Base-by-base conservation (phyloP, 148 eudicot species). In the Rhododendron griersonianum region DNA sequence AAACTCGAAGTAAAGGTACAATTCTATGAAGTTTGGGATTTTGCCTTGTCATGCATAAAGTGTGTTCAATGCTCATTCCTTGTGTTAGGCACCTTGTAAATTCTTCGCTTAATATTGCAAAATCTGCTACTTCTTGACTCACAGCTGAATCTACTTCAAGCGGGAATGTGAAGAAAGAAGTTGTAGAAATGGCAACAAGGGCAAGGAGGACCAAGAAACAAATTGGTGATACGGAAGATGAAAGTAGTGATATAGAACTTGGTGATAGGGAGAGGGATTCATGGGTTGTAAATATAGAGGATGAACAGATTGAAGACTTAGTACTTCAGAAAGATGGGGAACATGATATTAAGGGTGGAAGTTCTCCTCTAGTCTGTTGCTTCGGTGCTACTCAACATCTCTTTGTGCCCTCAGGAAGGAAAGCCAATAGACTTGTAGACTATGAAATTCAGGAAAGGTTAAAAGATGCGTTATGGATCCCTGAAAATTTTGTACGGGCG, bases 341-440 rank as follows among this genome's bases (percentile, higher is more conserved):
- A 83, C 94, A 95, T 28, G 98, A 92, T 84, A 89, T 93, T 84
- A 92, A 93, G 90, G 89, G 73, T 84, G 89, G 93, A 63, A 94
- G 95, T 96, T 96, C 96, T 51, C 98, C 98, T 82, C 92, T 95
- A 57, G 95, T 97, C 78, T 97, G 96, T 87, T 97, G 99, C 90
- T 95, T 95, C 65, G 99, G 99, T 80, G 93, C 98, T 51, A 92
- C 92, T 44, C 96, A 95, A 74, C 95, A 95, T 84, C 93, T 91
- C 25, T 97, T 95, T 90, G 90, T 97, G 39, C 96, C 98, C 59
- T 91, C 95, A 13, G 98, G 96, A 74, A 94, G 92, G 87, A 96
- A 88, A 61, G 94, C 98, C 67, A 95, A 95, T 78, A 91, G 98
- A 87, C 98, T 93, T 85, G 81, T 95, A 69, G 95, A 96, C 93